phyloP scores from a whole-genome alignment of 108 stramenopile species.

The Cyclostephanos tholiformis region DNA sequence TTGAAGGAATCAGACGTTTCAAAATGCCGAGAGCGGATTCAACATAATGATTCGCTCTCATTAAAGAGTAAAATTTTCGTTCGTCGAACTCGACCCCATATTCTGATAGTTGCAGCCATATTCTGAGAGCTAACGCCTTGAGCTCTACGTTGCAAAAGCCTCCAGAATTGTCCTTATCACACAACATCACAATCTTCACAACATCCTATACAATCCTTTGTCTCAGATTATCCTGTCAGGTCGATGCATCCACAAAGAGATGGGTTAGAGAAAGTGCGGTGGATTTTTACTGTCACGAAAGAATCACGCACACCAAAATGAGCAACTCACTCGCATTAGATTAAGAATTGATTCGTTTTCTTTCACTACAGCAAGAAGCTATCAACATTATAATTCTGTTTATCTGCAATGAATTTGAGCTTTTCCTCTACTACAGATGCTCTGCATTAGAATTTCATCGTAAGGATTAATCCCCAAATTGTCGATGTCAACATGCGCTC shows the following conservation, averaged over 20 bases:
- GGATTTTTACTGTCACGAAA: neutral
- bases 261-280: neutral
- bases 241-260: neutral
- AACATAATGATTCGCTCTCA: slow-evolving; percentile 23
- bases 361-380: slow-evolving; percentile 31
- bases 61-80: slow-evolving; percentile 26
- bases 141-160: slow-evolving; percentile 33
- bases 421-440: slow-evolving; percentile 20
- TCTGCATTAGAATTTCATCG: neutral
- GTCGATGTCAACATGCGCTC: neutral
- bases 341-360: slow-evolving; percentile 32
- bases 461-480: neutral
- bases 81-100: slow-evolving; percentile 46
- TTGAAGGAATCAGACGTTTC: slow-evolving; percentile 12
- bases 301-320: neutral
- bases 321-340: slow-evolving; percentile 24
- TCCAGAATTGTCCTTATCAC: slow-evolving; percentile 23
- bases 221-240: slow-evolving; percentile 23
- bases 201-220: slow-evolving; percentile 32
- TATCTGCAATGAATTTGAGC: slow-evolving; percentile 7
- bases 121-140: slow-evolving; percentile 36
- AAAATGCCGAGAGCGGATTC: slow-evolving; percentile 19
- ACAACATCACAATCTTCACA: slow-evolving; percentile 27
- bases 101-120: slow-evolving; percentile 32
- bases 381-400: slow-evolving; percentile 31